These are phyloP conservation scores for Backusella liffmaniae DNA, from an alignment of 192 early-diverging fungal genomes.

Conservation along the genomic window DNA sequence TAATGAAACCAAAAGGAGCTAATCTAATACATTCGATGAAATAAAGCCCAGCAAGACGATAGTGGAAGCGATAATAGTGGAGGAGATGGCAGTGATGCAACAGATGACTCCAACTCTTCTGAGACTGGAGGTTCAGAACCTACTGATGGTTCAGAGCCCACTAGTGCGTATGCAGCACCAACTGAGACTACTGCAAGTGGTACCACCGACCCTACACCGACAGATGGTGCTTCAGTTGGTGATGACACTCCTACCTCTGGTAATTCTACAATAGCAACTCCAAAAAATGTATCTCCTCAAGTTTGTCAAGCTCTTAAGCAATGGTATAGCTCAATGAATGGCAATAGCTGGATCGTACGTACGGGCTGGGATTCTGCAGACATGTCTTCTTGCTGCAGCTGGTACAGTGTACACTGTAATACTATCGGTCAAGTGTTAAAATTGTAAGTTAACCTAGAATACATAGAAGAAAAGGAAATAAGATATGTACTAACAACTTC, in stretches of 20 bases:
- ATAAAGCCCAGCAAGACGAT: slow-evolving; percentile 3
- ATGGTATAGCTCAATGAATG: slow-evolving; percentile 20
- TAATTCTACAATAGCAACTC: not conserved
- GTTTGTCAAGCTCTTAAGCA: slow-evolving; percentile 25
- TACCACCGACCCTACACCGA: not conserved
- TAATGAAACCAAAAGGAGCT: not conserved
- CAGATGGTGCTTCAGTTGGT: not conserved
- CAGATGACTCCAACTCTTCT: not conserved
- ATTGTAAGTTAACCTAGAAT: slow-evolving; percentile 23
- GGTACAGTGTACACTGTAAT: slow-evolving; percentile 29
- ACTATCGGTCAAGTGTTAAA: slow-evolving; percentile 23
- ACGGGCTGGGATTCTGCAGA: slow-evolving; percentile 30
- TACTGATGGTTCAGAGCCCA: not conserved
- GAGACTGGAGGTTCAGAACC: not conserved
- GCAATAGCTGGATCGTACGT: slow-evolving; percentile 23
- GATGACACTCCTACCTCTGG: not conserved
- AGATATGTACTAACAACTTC: not conserved
- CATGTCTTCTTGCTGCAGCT: slow-evolving; percentile 34
- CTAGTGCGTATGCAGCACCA: not conserved
- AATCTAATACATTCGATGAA: not conserved
- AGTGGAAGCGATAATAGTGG: not conserved
- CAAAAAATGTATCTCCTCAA: not conserved
- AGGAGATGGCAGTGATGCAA: not conserved
- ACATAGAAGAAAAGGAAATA: not conserved
- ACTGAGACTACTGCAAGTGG: not conserved